Conservation (phyloP, 495 filamentous ascomycete species). For the Hyphodiscus hymeniophilus region DNA sequence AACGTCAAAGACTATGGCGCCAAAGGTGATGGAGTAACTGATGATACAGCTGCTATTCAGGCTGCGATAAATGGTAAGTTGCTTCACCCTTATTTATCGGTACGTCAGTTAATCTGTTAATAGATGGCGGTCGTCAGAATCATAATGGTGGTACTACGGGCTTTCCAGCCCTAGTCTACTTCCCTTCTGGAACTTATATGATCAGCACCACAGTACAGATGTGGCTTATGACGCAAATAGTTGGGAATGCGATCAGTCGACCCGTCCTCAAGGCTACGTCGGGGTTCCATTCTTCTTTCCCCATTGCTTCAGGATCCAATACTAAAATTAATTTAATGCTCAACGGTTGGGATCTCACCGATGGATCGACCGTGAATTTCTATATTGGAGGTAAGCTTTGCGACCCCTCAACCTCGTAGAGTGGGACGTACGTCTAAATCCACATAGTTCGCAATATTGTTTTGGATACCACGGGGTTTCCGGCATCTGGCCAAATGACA, state of each 20-base stretch:
- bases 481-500: conserved; percentile 20
- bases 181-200: conserved; percentile 39
- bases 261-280: conserved; percentile 25
- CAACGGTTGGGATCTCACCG: conserved; percentile 30
- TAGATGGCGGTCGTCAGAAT: no score
- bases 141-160: conserved; percentile 42
- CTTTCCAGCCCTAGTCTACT: conserved; percentile 40
- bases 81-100: no score
- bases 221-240: conserved; percentile 31
- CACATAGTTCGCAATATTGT: no score
- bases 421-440: no score
- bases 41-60: conserved; percentile 20
- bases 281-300: no score
- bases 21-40: no score
- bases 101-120: no score
- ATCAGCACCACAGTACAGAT: conserved; percentile 32
- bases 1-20: no score
- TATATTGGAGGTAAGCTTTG: conserved; percentile 36
- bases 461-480: conserved; percentile 29
- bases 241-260: conserved; percentile 22
- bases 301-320: no score
- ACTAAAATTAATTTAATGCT: conserved; percentile 30
- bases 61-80: no score
- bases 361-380: conserved; percentile 31
- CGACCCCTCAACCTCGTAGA: no score